Evolutionary conservation across 345 rosid species (phyloP).

Genomic region (Acer campestre): DNA sequence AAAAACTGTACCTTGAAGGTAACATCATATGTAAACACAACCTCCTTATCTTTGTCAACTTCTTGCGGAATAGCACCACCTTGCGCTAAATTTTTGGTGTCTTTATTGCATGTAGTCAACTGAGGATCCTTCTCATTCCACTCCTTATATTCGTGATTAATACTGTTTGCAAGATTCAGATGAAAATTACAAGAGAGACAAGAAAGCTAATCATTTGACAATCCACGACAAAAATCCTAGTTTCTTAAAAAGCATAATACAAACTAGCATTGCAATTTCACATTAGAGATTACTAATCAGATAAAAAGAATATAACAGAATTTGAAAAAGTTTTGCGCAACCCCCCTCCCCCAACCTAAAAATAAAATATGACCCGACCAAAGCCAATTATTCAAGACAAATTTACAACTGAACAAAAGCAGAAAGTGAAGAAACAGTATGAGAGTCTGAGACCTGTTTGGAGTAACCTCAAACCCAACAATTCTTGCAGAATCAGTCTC

Average conservation of each 20-base stretch:
- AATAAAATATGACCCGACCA: background rate
- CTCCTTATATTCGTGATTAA: conserved; percentile 90
- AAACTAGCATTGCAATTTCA: too few relatives aligned
- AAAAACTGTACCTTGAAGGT: conserved; percentile 63
- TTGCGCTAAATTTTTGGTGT: conserved; percentile 81
- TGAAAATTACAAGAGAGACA: background rate
- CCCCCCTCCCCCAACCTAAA: background rate
- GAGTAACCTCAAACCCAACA: conserved; percentile 96
- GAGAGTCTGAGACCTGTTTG: conserved; percentile 67
- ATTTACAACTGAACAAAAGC: background rate
- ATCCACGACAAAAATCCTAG: background rate
- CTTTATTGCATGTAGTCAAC: conserved; percentile 87
- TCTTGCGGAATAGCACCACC: conserved; percentile 90
- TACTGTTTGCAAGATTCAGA: conserved; percentile 50
- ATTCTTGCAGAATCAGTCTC: conserved; percentile 86
- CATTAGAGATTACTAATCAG: too few relatives aligned
- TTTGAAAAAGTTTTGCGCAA: background rate
- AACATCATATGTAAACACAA: conserved; percentile 95
- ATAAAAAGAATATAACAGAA: too few relatives aligned
- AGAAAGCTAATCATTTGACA: background rate
- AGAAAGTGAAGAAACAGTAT: conserved; percentile 2
- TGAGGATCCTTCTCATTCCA: conserved; percentile 89
- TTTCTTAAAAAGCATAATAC: background rate
- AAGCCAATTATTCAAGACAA: background rate
- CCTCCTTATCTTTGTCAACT: conserved; percentile 67